Evolutionary conservation across 2,329 filamentous ascomycete species (phyloP), one percentile per base, ranked within the genome.

Genomic region (Metarhizium album): DNA sequence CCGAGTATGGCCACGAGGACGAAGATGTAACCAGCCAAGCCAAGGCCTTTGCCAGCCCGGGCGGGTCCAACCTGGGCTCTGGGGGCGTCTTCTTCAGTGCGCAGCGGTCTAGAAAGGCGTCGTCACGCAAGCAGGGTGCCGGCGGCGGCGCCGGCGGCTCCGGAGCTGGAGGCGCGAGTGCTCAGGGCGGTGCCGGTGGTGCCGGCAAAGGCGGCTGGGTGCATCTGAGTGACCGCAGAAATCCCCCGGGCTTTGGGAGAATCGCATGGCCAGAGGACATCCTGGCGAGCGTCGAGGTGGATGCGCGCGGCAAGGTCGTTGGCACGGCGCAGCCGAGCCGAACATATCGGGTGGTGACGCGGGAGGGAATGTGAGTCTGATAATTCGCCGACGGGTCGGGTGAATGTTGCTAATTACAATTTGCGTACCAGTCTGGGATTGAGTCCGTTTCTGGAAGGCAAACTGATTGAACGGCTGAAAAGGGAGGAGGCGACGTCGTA

Each of bases 251-350:
- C 58, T 86, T 75, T 70, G 82, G 82, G 16, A 67, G 83, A 48
- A 85, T 86, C 60, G 80, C 82, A 2, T 84, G 78, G 72, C 82
- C 82, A 1, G 82, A 86, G 59, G 82, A 86, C 59, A 86, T 86
- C 37, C 69, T 86, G 49, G 83, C 82, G 37, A 85, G 82, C 55
- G 72, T 86, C 40, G 78, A 84, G 60, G 82, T 86, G 4, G 73
- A 84, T 60, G 72, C 70, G 2, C 56, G 66, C 6, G 83, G 83
- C 0, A 62, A 74, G 27, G 76, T 84, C 48, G 68, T 82, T 24
- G 79, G 79, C 22, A 74, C 73, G 55, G 78, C 78, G 55, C 74
- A 81, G 63, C 69, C 74, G 1, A 83, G 80, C 54, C 79, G 80
- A 14, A 84, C 79, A 3, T 84, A 84, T 61, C 75, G 82, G 37